Evolutionary conservation across 805 yeast species (phyloP).

Genomic region (Kregervanrija pseudodelftensis): DNA sequence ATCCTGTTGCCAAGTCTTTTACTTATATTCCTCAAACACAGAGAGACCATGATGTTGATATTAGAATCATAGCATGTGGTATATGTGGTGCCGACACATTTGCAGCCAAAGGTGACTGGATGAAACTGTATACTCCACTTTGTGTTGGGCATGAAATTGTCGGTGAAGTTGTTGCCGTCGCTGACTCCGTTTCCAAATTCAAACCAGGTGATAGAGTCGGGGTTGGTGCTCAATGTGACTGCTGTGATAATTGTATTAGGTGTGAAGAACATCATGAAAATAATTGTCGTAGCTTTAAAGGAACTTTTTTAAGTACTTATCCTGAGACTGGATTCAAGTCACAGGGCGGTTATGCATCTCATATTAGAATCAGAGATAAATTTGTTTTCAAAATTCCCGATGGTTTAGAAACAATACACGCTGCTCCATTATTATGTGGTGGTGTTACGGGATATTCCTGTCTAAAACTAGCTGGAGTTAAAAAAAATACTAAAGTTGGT

Average conservation of each 20-base stretch:
- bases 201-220: slow-evolving; percentile 45
- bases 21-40: slow-evolving; percentile 9
- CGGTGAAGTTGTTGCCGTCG: slow-evolving; percentile 34
- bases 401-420: slow-evolving; percentile 30
- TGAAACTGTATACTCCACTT: slow-evolving; percentile 8
- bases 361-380: slow-evolving; percentile 34
- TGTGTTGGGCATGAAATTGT: slow-evolving; percentile 41
- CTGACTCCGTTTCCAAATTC: slow-evolving; percentile 27
- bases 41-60: slow-evolving; percentile 29
- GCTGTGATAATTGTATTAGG: slow-evolving; percentile 33
- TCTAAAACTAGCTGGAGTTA: slow-evolving; percentile 31
- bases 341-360: slow-evolving; percentile 46
- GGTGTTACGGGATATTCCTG: slow-evolving; percentile 49
- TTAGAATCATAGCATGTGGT: slow-evolving; percentile 36
- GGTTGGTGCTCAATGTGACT: slow-evolving; percentile 36
- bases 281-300: slow-evolving; percentile 41
- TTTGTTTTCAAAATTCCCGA: slow-evolving; percentile 44
- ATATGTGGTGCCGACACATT: slow-evolving; percentile 53
- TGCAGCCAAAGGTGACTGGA: slow-evolving; percentile 28
- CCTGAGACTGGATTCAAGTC: slow-evolving; percentile 34
- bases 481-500: slow-evolving; percentile 43
- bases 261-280: slow-evolving; percentile 31
- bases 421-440: slow-evolving; percentile 52
- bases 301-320: slow-evolving; percentile 46
- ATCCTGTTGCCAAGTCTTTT: slow-evolving; percentile 8